Conservation (phyloP, 2,329 filamentous ascomycete species). For the Venturia aucupariae region DNA sequence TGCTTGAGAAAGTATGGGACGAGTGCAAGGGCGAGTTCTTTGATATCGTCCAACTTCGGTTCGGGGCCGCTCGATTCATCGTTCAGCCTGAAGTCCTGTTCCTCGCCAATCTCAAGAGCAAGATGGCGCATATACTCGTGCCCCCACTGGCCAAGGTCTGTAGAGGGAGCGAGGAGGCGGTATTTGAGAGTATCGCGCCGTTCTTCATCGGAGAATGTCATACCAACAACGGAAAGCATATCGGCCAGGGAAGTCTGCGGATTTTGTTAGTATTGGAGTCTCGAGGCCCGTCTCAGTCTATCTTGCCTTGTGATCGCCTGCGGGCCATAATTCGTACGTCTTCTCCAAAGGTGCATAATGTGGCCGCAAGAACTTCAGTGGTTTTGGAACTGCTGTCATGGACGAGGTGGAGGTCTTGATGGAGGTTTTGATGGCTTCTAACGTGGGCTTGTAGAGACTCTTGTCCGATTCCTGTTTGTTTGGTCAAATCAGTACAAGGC, state of each 20-base stretch:
- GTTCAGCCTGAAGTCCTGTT: conserved; percentile 79
- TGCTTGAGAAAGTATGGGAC: conserved; percentile 94
- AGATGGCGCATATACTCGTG: conserved; percentile 97
- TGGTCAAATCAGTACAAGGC: conserved; percentile 17
- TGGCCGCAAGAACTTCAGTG: conserved; percentile 92
- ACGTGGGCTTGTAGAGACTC: conserved; percentile 79
- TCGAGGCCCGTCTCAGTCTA: not conserved
- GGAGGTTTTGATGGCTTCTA: conserved; percentile 94
- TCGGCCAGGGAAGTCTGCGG: conserved; percentile 69
- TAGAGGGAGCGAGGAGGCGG: conserved; percentile 76
- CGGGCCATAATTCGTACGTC: conserved; percentile 82
- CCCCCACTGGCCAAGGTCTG: conserved; percentile 94
- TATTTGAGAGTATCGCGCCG: conserved; percentile 95
- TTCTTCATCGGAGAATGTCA: conserved; percentile 97
- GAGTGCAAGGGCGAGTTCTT: conserved; percentile 72
- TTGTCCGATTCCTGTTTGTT: conserved; percentile 65
- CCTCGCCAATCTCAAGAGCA: conserved; percentile 89
- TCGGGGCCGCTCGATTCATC: conserved; percentile 57
- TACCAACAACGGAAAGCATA: conserved; percentile 92
- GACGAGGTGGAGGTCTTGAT: conserved; percentile 99
- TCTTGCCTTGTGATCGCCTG: conserved; percentile 70
- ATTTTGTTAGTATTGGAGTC: not conserved
- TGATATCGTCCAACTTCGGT: conserved; percentile 59
- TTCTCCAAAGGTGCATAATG: conserved; percentile 87
- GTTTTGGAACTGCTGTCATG: conserved; percentile 98